Conservation (phyloP, 768 basidiomycete genomes). For the Hypsizygus marmoreus region DNA sequence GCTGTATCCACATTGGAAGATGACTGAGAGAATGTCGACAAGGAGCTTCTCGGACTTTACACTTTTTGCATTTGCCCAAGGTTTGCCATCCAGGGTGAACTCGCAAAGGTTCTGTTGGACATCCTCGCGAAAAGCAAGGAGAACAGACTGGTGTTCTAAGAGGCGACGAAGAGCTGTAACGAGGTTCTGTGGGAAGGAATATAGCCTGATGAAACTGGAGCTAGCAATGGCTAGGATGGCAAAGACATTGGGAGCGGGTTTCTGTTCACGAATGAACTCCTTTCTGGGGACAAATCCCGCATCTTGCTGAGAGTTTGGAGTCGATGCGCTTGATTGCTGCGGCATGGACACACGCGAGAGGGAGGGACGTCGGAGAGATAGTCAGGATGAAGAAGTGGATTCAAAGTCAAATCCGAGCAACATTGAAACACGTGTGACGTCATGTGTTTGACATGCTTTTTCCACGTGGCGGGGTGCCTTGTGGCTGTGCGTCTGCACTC, state of each 20-base stretch:
- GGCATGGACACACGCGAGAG: conserved; percentile 6
- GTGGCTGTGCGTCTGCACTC: conserved; percentile 17
- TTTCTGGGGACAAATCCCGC: conserved; percentile 65
- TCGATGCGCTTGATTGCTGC: conserved; percentile 20
- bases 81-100: conserved; percentile 67
- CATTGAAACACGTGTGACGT: conserved; percentile 21
- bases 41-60: conserved; percentile 67
- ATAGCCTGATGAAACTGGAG: conserved; percentile 64
- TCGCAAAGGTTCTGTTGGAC: conserved; percentile 60
- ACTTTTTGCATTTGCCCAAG: conserved; percentile 73
- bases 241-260: conserved; percentile 55
- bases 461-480: conserved; percentile 14
- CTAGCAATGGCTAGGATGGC: conserved; percentile 70
- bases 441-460: conserved; percentile 18
- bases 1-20: conserved; percentile 63
- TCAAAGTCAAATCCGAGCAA: background rate
- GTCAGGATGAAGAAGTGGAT: too few relatives aligned
- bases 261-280: conserved; percentile 69
- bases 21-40: conserved; percentile 61
- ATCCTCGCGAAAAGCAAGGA: conserved; percentile 56
- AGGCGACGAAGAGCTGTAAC: conserved; percentile 55
- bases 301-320: conserved; percentile 37
- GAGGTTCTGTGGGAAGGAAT: conserved; percentile 62
- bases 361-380: too few relatives aligned
- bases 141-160: conserved; percentile 48